phyloP scores from a whole-genome alignment of 2,329 filamentous ascomycete species.

The Spiromastix sp. region DNA sequence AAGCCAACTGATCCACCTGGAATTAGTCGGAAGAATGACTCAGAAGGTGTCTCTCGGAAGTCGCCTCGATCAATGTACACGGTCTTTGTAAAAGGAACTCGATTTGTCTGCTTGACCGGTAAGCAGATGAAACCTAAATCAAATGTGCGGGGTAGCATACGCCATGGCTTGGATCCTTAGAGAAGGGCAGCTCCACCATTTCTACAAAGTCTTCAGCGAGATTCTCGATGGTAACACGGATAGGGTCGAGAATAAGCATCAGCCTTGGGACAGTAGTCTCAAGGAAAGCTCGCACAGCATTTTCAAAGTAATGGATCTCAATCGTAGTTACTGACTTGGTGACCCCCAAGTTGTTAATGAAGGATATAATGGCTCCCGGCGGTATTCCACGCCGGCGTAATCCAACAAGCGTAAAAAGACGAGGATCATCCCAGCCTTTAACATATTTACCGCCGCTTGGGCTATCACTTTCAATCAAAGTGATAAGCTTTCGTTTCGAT shows the following conservation, averaged over 20 bases:
- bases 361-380: constrained; percentile 71
- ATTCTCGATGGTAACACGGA: constrained; percentile 69
- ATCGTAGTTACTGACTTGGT: constrained; percentile 70
- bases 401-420: constrained; percentile 71
- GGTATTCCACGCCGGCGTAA: constrained; percentile 71
- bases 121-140: not conserved
- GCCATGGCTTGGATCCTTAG: constrained; percentile 56
- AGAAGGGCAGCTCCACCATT: constrained; percentile 62
- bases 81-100: constrained; percentile 58
- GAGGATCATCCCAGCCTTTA: constrained; percentile 64
- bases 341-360: constrained; percentile 77
- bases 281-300: constrained; percentile 72
- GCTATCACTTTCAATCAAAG: constrained; percentile 53
- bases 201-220: constrained; percentile 55
- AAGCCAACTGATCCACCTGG: constrained; percentile 66
- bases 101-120: constrained; percentile 29
- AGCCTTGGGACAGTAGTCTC: constrained; percentile 74
- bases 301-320: constrained; percentile 65
- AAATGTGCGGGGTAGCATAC: constrained; percentile 12
- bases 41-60: constrained; percentile 61
- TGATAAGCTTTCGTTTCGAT: constrained; percentile 68
- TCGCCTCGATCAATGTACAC: constrained; percentile 79
- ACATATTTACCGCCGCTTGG: constrained; percentile 9
- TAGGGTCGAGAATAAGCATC: constrained; percentile 74
- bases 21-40: constrained; percentile 67